A percentile compares a stretch with the other conserved stretches of the same genome.
Conservation (phyloP, 140 eudicot genomes). For the Anethum foeniculum region DNA sequence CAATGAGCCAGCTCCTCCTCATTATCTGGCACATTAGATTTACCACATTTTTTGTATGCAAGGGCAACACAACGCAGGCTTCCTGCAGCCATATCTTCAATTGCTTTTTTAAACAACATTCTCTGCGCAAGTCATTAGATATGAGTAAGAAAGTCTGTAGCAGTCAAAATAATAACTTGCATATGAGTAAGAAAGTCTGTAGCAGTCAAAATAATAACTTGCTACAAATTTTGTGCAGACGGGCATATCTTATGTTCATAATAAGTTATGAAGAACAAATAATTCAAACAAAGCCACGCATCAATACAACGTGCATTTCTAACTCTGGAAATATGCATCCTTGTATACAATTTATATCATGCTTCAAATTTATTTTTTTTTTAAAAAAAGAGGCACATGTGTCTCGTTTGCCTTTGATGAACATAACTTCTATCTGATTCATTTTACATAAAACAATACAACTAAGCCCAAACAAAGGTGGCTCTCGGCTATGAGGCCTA, state of each 20-base stretch:
- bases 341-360: not conserved
- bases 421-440: not conserved
- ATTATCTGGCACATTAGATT: conserved; percentile 34
- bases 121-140: not conserved
- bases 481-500: not conserved
- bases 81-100: conserved; percentile 52
- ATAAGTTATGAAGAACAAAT: not conserved
- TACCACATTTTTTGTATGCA: conserved; percentile 42
- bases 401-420: not conserved
- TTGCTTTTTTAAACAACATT: conserved; percentile 6
- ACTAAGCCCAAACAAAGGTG: not conserved
- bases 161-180: too few relatives aligned
- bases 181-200: not conserved
- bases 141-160: not conserved
- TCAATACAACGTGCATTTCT: not conserved
- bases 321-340: not conserved
- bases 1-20: conserved; percentile 61
- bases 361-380: not conserved
- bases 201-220: not conserved
- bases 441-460: not conserved
- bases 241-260: not conserved
- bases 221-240: not conserved
- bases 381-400: not conserved
- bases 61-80: conserved; percentile 90
- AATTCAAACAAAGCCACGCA: not conserved